Evolutionary conservation across 2,329 filamentous ascomycete species (phyloP).

Genomic region (Nothophoma quercina): DNA sequence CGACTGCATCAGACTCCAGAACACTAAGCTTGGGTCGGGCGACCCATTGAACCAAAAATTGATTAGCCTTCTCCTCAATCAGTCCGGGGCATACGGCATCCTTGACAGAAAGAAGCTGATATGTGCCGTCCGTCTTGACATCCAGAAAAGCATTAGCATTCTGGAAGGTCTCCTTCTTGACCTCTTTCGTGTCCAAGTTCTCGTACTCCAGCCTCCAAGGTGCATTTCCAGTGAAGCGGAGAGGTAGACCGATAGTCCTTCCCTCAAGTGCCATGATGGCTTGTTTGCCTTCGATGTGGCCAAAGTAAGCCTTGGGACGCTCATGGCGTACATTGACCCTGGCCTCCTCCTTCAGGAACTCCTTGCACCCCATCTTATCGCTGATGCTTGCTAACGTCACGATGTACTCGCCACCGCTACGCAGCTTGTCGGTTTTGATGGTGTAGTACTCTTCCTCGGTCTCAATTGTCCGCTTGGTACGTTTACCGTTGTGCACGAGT

Average conservation of each 20-base stretch:
- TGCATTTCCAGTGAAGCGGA: constrained; percentile 83
- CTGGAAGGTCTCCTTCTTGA: constrained; percentile 58
- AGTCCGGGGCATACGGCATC: constrained; percentile 84
- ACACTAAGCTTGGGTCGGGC: constrained; percentile 76
- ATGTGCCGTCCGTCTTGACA: constrained; percentile 73
- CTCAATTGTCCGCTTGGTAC: constrained; percentile 71
- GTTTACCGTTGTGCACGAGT: constrained; percentile 85
- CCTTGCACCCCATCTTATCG: constrained; percentile 86
- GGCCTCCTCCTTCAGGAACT: constrained; percentile 81
- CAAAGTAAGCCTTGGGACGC: constrained; percentile 85
- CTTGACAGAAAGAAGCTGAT: constrained; percentile 78
- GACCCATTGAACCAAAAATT: constrained; percentile 86
- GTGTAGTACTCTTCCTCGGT: constrained; percentile 70
- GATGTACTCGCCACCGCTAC: constrained; percentile 87
- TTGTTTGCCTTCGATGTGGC: constrained; percentile 81
- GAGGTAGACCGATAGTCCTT: constrained; percentile 74
- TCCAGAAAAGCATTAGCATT: constrained; percentile 72
- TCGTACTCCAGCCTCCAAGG: constrained; percentile 84
- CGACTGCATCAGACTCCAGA: constrained; percentile 68
- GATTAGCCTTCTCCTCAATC: constrained; percentile 75
- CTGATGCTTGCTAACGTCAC: constrained; percentile 85
- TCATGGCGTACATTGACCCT: constrained; percentile 89
- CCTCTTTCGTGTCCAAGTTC: constrained; percentile 64
- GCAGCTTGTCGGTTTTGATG: constrained; percentile 77
- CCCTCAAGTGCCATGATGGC: constrained; percentile 79